Evolutionary conservation across 2,329 filamentous ascomycete species (phyloP).

Genomic region (Elsinoe australis): DNA sequence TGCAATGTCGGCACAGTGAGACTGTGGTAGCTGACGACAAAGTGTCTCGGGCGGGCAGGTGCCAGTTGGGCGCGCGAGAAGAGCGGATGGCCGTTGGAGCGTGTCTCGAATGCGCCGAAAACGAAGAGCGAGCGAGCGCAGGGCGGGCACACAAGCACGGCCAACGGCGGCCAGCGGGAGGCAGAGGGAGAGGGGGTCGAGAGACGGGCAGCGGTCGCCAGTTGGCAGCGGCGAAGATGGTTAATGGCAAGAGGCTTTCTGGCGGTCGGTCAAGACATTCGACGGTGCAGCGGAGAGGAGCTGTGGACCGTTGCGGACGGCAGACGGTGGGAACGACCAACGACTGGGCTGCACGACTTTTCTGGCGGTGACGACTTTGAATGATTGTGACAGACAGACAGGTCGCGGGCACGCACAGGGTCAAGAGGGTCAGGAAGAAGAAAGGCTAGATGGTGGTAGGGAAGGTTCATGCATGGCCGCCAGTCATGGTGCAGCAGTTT

Average conservation of each 20-base stretch:
- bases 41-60: conserved; percentile 14
- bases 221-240: conserved; percentile 15
- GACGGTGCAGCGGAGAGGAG: conserved; percentile 4
- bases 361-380: background rate
- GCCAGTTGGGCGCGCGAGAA: no score
- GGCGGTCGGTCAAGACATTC: conserved; percentile 10
- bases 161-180: no score
- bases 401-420: background rate
- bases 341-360: background rate
- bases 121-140: background rate
- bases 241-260: conserved; percentile 9
- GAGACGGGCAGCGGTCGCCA: background rate
- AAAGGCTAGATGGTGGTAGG: background rate
- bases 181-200: no score
- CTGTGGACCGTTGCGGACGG: no score
- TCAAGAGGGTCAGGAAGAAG: background rate
- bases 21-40: conserved; percentile 17
- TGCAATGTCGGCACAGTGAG: conserved; percentile 17
- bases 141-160: conserved; percentile 1
- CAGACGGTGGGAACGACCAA: background rate
- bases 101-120: conserved; percentile 14
- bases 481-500: conserved; percentile 12
- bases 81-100: conserved; percentile 16
- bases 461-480: conserved; percentile 13
- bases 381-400: background rate